A percentile compares a stretch with the other conserved stretches of the same genome.
Conservation (phyloP, 2,329 filamentous ascomycete genomes). For the Neocatenulostroma microsporum region DNA sequence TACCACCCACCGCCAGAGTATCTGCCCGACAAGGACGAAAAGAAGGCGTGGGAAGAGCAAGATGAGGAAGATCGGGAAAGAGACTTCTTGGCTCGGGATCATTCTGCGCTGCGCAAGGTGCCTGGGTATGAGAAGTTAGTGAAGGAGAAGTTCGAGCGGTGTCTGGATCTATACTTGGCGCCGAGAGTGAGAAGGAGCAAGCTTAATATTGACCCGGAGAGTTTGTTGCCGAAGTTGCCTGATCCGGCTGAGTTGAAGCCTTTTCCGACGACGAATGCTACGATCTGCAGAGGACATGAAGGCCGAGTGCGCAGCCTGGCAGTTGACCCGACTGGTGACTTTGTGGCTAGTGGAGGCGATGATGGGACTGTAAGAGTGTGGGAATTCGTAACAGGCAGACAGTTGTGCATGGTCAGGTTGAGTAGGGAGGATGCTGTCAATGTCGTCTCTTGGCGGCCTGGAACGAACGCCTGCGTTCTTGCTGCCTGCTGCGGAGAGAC, state of each 20-base stretch:
- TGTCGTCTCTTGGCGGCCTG: slow-evolving; percentile 78
- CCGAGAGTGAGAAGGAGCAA: slow-evolving; percentile 86
- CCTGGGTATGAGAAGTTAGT: slow-evolving; percentile 85
- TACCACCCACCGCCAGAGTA: slow-evolving; percentile 97
- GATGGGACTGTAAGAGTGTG: slow-evolving; percentile 89
- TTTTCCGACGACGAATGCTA: slow-evolving; percentile 84
- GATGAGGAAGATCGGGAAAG: slow-evolving; percentile 88
- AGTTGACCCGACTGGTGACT: slow-evolving; percentile 77
- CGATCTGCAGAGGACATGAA: slow-evolving; percentile 79
- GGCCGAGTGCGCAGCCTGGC: slow-evolving; percentile 78
- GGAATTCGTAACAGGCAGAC: slow-evolving; percentile 77
- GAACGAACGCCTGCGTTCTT: slow-evolving; percentile 67
- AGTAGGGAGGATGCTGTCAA: slow-evolving; percentile 73
- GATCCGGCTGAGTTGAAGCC: slow-evolving; percentile 88
- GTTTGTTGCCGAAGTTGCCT: slow-evolving; percentile 83
- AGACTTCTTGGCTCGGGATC: slow-evolving; percentile 76
- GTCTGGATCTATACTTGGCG: slow-evolving; percentile 92
- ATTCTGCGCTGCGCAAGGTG: slow-evolving; percentile 78
- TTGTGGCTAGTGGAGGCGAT: slow-evolving; percentile 85
- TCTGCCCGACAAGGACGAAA: slow-evolving; percentile 77
- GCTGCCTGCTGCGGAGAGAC: slow-evolving; percentile 78
- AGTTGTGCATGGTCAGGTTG: slow-evolving; percentile 77
- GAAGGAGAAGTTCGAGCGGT: slow-evolving; percentile 94
- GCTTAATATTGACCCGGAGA: slow-evolving; percentile 93
- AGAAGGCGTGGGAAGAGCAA: slow-evolving; percentile 70